Evolutionary conservation across 2,329 filamentous ascomycete genomes (phyloP).

Genomic region (Calonectria naviculata): DNA sequence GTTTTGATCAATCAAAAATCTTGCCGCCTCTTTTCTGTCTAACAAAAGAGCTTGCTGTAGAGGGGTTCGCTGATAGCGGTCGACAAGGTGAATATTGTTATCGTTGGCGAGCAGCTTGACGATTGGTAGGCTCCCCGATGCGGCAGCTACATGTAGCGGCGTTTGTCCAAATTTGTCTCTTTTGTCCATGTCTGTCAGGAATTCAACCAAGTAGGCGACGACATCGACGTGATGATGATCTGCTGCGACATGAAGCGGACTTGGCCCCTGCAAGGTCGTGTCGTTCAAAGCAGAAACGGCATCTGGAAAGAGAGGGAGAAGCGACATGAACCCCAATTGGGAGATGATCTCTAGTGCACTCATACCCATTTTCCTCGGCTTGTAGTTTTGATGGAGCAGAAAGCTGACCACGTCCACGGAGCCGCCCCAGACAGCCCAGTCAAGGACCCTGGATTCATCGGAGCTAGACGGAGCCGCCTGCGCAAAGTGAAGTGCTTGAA

Average conservation of each 20-base stretch:
- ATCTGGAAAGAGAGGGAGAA: neutral
- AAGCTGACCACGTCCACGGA: neutral
- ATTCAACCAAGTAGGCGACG: neutral
- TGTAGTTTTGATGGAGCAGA: neutral
- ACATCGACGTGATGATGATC: neutral
- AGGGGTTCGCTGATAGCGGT: neutral
- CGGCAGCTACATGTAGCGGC: neutral
- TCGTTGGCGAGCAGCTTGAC: neutral
- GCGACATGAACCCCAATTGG: neutral
- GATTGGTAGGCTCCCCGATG: neutral
- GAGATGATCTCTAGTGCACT: neutral
- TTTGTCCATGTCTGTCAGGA: neutral
- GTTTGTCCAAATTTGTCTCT: neutral
- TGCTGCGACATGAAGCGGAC: neutral
- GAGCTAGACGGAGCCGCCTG: neutral
- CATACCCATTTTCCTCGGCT: neutral
- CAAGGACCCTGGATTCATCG: neutral
- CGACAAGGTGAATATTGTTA: neutral
- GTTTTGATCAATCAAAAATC: neutral
- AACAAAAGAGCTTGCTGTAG: neutral
- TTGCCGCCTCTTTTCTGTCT: neutral
- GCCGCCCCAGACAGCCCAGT: neutral
- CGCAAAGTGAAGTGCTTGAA: neutral
- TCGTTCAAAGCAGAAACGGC: neutral
- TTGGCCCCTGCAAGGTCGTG: neutral